phyloP scores from a whole-genome alignment of 2,329 filamentous ascomycete species.

The Diaporthe caulivora region DNA sequence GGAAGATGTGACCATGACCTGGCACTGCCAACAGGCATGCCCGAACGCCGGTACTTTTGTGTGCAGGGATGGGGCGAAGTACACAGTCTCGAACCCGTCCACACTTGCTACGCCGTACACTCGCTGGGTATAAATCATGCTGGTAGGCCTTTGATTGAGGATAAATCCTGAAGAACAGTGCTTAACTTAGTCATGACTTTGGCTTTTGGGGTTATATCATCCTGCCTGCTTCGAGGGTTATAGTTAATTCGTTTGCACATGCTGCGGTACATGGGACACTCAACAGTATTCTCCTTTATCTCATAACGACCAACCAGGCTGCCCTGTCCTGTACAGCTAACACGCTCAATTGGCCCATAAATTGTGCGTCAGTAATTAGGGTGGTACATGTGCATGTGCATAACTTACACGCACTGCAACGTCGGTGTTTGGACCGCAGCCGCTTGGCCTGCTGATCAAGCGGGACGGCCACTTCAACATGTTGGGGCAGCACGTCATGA shows the following conservation, averaged over 20 bases:
- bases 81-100: neutral
- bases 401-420: neutral
- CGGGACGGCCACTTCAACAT: constrained; percentile 43
- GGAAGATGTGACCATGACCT: no score
- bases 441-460: neutral
- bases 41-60: neutral
- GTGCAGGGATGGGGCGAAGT: neutral
- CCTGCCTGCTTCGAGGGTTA: no score
- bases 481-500: constrained; percentile 46
- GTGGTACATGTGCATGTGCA: neutral
- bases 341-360: neutral
- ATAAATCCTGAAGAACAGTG: no score
- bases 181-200: no score
- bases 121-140: neutral
- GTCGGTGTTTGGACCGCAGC: constrained; percentile 38
- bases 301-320: neutral
- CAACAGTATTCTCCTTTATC: neutral
- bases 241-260: neutral
- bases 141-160: neutral
- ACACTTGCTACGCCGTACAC: neutral
- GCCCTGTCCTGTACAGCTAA: neutral
- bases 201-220: neutral
- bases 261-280: neutral
- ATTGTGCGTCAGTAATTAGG: no score
- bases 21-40: neutral